Evolutionary conservation across 352 stramenopile genomes (phyloP), one percentile per base, ranked within the genome.

Genomic region (Phytophthora megakarya): DNA sequence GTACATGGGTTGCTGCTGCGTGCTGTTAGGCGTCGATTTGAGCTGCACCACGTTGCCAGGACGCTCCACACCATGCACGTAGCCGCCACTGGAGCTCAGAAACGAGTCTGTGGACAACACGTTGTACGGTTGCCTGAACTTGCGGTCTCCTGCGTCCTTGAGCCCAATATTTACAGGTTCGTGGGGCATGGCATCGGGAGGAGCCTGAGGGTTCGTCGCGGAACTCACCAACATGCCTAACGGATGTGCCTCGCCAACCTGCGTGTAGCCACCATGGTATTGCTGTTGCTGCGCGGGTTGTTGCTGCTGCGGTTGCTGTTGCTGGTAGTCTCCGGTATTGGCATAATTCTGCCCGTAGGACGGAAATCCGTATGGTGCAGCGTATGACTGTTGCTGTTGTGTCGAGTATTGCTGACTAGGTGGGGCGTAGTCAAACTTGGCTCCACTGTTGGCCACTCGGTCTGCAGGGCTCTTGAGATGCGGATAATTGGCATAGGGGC

Each of bases 221-320:
- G 78, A 87, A 42, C 70, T 85, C 53, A 87, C 78, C 21, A 87
- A 48, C 73, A 85, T 84, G 1, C 78, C 78, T 16, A 87, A 65
- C 12, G 78, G 58, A 54, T 81, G 81, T 26, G 62, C 53, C 19
- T 78, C 64, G 13, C 67, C 54, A 1, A 65, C 70, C 33, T 66
- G 52, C 37, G 56, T 57, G 30, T 80, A 77, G 28, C 42, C 61
- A 30, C 57, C 62, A 61, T 74, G 60, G 32, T 73, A 76, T 19
- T 75, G 65, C 23, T 75, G 75, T 19, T 80, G 71, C 30, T 69
- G 67, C 37, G 55, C 50, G 23, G 64, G 46, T 43, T 64, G 69
- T 23, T 70, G 62, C 25, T 74, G 60, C 37, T 71, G 73, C 40
- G 72, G 68, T 12, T 76, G 62, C 18, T 73, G 69, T 15, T 76